Evolutionary conservation across 2,329 filamentous ascomycete genomes (phyloP), one percentile per base, ranked within the genome.

Genomic region (Fusarium brachygibbosum): DNA sequence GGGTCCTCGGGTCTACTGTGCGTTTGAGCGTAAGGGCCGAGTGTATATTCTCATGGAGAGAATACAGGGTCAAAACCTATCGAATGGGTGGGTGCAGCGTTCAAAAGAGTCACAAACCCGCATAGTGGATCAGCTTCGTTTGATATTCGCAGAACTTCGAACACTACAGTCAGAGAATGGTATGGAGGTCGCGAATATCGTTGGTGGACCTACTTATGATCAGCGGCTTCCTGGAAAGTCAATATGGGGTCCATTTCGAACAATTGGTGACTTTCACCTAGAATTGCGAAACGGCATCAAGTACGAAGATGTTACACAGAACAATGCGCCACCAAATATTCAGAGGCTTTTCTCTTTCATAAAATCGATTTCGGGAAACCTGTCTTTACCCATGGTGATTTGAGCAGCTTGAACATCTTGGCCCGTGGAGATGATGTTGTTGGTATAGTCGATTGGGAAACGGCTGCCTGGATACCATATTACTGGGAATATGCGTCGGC

Each of bases 1-100:
- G 3, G 66, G 71, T 0, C 58, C 66, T 0, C 66, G 53, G 5
- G 55, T 74, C 0, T 49, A 71, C 14, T 69, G 54, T 13, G 54
- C 62, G 0, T 60, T 60, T 2, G 21, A 42, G 7, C 19, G 57
- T 6, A 49, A 32, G 2, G 37, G 19, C 0, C 40, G 31, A 2
- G 35, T 51, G 3, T 67, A 56, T 7, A 60, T 49, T 10, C 60
- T 60, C 1, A 61, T 64, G 51, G 16, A 32, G 5, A 49, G 38
- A 31, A 40, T 57, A 0, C 1, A 1, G 4, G 46, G 51, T 3
- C 28, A 4, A 6, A 42, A 23, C 6, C 29, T 50, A 2, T 49
- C 34, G 21, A 17, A 44, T 5, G 46, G 17, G 3, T 60, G 46
- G 50, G 6, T 6, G 7, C 45, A 32, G n/a, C 56, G 61, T 9